These are phyloP conservation scores for Pseudonitzschia multistriata DNA, from an alignment of 108 stramenopile species.

Conservation along the genomic window DNA sequence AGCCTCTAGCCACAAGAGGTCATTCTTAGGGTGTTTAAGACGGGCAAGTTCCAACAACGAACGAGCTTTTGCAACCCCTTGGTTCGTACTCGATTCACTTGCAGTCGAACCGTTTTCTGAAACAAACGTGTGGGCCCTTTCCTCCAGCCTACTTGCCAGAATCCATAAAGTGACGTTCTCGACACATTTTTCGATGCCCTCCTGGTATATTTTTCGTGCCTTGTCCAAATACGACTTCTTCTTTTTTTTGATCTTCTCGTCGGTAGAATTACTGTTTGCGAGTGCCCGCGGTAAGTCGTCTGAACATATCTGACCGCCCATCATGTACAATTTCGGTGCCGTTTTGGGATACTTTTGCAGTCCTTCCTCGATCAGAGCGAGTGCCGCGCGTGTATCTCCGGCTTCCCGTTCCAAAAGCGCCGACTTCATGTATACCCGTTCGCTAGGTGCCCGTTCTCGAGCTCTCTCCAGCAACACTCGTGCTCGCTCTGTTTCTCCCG, in stretches of 20 bases:
- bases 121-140: conserved; percentile 40
- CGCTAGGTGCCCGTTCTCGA: conserved; percentile 79
- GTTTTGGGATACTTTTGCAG: conserved; percentile 68
- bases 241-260: conserved; percentile 11
- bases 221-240: conserved; percentile 57
- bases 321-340: conserved; percentile 88
- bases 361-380: conserved; percentile 81
- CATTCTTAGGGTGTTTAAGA: conserved; percentile 75
- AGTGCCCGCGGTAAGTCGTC: conserved; percentile 48
- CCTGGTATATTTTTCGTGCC: conserved; percentile 74
- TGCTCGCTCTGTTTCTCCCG: conserved; percentile 87
- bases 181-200: conserved; percentile 73
- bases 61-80: conserved; percentile 82
- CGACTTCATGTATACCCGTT: conserved; percentile 93
- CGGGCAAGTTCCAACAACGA: conserved; percentile 93
- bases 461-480: conserved; percentile 84
- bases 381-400: conserved; percentile 40
- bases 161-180: conserved; percentile 81
- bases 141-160: conserved; percentile 87
- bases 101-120: not conserved
- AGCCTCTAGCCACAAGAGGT: conserved; percentile 89
- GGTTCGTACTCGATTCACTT: conserved; percentile 16
- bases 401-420: conserved; percentile 86
- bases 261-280: not conserved
- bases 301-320: conserved; percentile 93